Base-by-base conservation (phyloP, 2,329 filamentous ascomycete genomes). In the Graphium sp. region DNA sequence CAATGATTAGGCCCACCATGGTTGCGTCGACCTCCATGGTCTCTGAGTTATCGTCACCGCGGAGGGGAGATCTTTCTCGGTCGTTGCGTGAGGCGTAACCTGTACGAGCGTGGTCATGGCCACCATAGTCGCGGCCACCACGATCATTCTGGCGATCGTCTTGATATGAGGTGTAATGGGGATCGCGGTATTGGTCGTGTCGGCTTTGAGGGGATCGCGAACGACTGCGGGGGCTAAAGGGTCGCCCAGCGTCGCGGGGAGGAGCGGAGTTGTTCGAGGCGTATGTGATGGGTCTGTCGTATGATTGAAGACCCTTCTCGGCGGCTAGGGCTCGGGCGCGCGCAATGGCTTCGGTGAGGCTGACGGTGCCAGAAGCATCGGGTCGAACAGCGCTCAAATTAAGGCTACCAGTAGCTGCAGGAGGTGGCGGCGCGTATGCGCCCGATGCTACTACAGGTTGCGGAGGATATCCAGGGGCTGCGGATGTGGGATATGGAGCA, bases 1-100 rank as follows among this genome's bases (percentile, higher is more conserved):
- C 84, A 45, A 93, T 93, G 43, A 93, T 91, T 19, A 93, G 61
- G 23, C 84, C 84, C 29, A 93, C 84, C 26, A 92, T 64, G 41
- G 74, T 80, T 14, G 81, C 83, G 46, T 92, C 83, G 43, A 93
- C 83, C 42, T 78, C 69, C 39, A 93, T 84, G 15, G 76, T 79
- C 54, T 93, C 84, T 15, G 69, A 67, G 42, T 75, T 78, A 39
- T 83, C 79, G 40, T 78, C 73, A 38, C 57, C 56, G 28, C 57
- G 46, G 13, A 63, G 53, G 14, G 74, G 71, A 21, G 72, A 74
- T 30, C 73, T 60, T 32, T 75, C 66, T 41, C 66, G 53, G 22
- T 60, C 61, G 38, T 58, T 60, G 30, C 50, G 51, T 7, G 17
- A 17, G 19, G 34, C 60, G 58, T 26, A n/a, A n/a, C n/a, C n/a